Conservation (phyloP, 306 rosid genomes). For the Glycine tomentella region DNA sequence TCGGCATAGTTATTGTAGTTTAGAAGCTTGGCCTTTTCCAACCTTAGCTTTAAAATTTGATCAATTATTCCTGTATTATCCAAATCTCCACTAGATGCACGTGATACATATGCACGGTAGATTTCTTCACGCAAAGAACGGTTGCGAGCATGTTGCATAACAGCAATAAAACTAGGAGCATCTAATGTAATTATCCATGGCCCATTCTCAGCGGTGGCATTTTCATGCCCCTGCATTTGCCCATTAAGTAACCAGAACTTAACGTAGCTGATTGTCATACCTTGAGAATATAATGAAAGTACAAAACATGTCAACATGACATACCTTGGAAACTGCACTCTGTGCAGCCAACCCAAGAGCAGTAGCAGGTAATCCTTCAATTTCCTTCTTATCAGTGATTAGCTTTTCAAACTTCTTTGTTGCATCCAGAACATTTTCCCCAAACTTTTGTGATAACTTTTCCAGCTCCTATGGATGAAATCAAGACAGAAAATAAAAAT, state of each 20-base stretch:
- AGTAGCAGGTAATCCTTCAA: slow-evolving; percentile 94
- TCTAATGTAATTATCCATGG: slow-evolving; percentile 96
- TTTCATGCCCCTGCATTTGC: slow-evolving; percentile 81
- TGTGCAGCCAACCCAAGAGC: slow-evolving; percentile 98
- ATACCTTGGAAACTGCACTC: slow-evolving; percentile 89
- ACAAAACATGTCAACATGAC: slow-evolving; percentile 26
- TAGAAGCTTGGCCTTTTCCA: slow-evolving; percentile 95
- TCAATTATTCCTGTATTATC: slow-evolving; percentile 81
- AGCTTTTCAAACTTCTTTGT: slow-evolving; percentile 95
- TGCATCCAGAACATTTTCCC: slow-evolving; percentile 89
- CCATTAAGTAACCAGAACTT: slow-evolving; percentile 34
- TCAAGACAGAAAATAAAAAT: slow-evolving; percentile 11
- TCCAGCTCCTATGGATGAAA: slow-evolving; percentile 75
- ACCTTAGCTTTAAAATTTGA: slow-evolving; percentile 88
- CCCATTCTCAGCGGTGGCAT: slow-evolving; percentile 89
- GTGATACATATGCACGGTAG: slow-evolving; percentile 73
- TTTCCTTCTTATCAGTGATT: slow-evolving; percentile 76
- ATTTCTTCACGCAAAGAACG: slow-evolving; percentile 91
- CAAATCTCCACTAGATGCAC: slow-evolving; percentile 90
- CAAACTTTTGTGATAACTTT: slow-evolving; percentile 80
- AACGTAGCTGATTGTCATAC: slow-evolving; percentile 26
- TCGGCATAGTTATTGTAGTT: slow-evolving; percentile 90
- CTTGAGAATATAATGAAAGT: slow-evolving; percentile 31
- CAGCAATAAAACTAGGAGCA: slow-evolving; percentile 84
- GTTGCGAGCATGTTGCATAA: slow-evolving; percentile 90